phyloP scores from a whole-genome alignment of 495 filamentous ascomycete genomes.

The Tricharina praecox region DNA sequence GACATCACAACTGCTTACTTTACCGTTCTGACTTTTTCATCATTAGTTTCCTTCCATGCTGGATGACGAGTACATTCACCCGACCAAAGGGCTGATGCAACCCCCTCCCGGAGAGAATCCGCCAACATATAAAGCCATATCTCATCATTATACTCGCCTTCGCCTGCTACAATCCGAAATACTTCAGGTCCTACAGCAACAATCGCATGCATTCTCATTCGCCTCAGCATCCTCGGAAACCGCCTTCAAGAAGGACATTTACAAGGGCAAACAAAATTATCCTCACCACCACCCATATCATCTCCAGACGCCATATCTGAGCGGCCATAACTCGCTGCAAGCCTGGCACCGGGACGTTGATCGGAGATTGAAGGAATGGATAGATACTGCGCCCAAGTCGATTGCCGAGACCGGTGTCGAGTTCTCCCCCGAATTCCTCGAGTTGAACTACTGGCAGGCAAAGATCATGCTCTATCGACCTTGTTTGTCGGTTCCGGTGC shows the following conservation, averaged over 20 bases:
- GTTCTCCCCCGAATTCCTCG: constrained; percentile 72
- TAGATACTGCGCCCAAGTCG: constrained; percentile 52
- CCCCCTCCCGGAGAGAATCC: constrained; percentile 31
- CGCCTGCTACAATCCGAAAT: constrained; percentile 92
- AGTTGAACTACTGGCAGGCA: constrained; percentile 96
- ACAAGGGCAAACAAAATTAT: constrained; percentile 18
- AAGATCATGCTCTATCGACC: constrained; percentile 92
- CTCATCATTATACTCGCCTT: constrained; percentile 81
- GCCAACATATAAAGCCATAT: constrained; percentile 73
- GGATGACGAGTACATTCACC: constrained; percentile 81
- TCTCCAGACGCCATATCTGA: constrained; percentile 69
- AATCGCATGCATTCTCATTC: constrained; percentile 38
- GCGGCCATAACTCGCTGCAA: constrained; percentile 67
- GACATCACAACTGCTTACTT: no score
- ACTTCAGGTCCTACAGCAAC: constrained; percentile 78
- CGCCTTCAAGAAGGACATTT: constrained; percentile 6
- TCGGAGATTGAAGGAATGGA: constrained; percentile 70
- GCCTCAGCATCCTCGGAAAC: constrained; percentile 13
- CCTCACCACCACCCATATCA: constrained; percentile 52
- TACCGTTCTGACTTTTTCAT: no score
- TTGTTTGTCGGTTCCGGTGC: constrained; percentile 69
- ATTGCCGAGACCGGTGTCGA: constrained; percentile 65
- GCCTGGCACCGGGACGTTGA: constrained; percentile 83
- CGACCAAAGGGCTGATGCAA: constrained; percentile 35
- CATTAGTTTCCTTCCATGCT: constrained; percentile 75